These are phyloP conservation scores for Didymella exigua DNA, from an alignment of 2,329 filamentous ascomycete species.

Conservation along the genomic window DNA sequence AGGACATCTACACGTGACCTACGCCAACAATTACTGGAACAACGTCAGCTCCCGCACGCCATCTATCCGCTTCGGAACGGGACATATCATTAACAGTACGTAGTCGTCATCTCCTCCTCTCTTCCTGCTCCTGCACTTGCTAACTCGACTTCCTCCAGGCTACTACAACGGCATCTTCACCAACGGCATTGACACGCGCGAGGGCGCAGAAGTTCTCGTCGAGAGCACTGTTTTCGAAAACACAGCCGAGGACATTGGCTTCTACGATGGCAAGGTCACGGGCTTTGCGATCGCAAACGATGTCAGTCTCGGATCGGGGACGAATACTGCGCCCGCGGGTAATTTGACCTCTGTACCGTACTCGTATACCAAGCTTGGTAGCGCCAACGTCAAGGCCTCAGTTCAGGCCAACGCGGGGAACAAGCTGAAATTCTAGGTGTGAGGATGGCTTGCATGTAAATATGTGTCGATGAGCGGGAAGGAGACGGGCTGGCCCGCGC, in stretches of 20 bases:
- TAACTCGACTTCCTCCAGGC: background rate
- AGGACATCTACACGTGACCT: conserved; percentile 67
- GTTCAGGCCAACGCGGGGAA: conserved; percentile 5
- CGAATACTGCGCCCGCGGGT: conserved; percentile 3
- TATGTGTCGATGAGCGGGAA: background rate
- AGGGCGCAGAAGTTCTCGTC: conserved; percentile 51
- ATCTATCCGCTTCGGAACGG: conserved; percentile 69
- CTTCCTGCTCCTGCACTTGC: background rate
- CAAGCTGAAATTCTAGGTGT: background rate
- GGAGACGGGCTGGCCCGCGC: background rate
- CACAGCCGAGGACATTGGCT: conserved; percentile 2
- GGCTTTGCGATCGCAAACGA: conserved; percentile 1
- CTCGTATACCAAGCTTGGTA: conserved; percentile 8
- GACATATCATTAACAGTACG: conserved; percentile 62
- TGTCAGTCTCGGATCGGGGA: conserved; percentile 3
- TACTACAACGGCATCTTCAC: conserved; percentile 47
- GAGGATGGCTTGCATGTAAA: background rate
- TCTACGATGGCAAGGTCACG: background rate
- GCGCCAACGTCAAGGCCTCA: conserved; percentile 3
- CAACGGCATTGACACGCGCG: conserved; percentile 51
- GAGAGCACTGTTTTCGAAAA: conserved; percentile 48
- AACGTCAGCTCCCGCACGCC: conserved; percentile 69
- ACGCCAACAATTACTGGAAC: conserved; percentile 69
- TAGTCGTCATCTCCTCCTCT: background rate
- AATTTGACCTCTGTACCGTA: conserved; percentile 5